These are phyloP conservation scores for Clarireedia paspali DNA, from an alignment of 2,329 filamentous ascomycete species.

Conservation along the genomic window DNA sequence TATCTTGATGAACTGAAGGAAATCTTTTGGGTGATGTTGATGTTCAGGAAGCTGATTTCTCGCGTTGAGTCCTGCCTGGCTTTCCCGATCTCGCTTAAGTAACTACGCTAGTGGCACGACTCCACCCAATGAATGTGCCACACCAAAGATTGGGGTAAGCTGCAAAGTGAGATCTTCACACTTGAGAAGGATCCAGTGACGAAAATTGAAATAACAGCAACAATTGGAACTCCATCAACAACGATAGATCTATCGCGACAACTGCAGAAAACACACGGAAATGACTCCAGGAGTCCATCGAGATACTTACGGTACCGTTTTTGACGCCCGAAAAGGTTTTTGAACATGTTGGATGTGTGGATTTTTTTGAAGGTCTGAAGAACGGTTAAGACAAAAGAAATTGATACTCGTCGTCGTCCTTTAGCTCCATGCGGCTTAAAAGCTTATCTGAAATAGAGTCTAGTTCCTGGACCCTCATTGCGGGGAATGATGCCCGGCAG, in stretches of 20 bases:
- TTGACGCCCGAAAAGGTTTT: neutral
- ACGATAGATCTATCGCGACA: neutral
- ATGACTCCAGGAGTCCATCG: neutral
- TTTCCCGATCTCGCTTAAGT: slow-evolving; percentile 5
- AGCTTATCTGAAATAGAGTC: slow-evolving; percentile 14
- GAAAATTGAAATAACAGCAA: neutral
- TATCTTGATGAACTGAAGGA: slow-evolving; percentile 1
- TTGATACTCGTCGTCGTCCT: slow-evolving; percentile 6
- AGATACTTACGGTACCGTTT: neutral
- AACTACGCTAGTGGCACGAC: neutral
- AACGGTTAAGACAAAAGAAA: neutral
- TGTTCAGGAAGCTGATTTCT: slow-evolving; percentile 6
- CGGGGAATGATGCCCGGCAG: neutral
- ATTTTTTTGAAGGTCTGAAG: neutral
- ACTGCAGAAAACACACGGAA: neutral
- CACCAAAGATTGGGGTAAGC: neutral
- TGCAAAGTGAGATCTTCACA: neutral
- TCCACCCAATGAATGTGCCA: neutral
- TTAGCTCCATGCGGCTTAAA: slow-evolving; percentile 18
- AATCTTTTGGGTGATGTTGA: slow-evolving; percentile 1
- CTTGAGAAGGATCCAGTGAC: neutral
- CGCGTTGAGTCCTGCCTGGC: slow-evolving; percentile 5
- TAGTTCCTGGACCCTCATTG: slow-evolving; percentile 6
- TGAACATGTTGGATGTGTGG: too few relatives aligned
- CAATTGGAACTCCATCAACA: neutral